These are phyloP conservation scores for Tetracentron sinense DNA, from an alignment of 164 flowering plant species.

Conservation along the genomic window DNA sequence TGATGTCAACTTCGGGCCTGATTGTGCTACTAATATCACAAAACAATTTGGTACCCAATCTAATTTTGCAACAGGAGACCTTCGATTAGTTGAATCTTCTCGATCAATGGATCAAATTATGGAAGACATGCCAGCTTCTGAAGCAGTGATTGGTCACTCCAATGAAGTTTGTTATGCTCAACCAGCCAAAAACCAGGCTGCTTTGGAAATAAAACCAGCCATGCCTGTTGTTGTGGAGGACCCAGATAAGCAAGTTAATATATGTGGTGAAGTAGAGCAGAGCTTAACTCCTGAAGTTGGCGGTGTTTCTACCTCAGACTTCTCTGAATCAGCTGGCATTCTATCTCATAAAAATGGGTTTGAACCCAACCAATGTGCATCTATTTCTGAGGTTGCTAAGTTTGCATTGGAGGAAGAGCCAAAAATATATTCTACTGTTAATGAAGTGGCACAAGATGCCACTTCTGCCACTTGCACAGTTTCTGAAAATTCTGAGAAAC, in stretches of 20 bases:
- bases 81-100: not conserved
- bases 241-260: not conserved
- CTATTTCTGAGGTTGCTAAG: not conserved
- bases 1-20: not conserved
- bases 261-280: not conserved
- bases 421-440: not conserved
- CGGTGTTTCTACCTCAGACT: not conserved
- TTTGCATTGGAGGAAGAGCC: not conserved
- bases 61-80: not conserved
- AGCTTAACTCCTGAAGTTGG: not conserved
- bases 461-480: not conserved
- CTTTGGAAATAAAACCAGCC: not conserved
- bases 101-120: not conserved
- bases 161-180: slow-evolving; percentile 3
- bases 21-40: not conserved
- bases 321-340: not conserved
- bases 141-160: not conserved
- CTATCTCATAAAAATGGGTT: not conserved
- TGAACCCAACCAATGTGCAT: not conserved
- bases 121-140: slow-evolving; percentile 4
- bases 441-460: slow-evolving; percentile 1
- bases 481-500: not conserved
- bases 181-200: not conserved
- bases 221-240: not conserved
- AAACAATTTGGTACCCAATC: not conserved